Base-by-base conservation (phyloP, 2,329 filamentous ascomycete species). In the Trichoderma simmonsii region DNA sequence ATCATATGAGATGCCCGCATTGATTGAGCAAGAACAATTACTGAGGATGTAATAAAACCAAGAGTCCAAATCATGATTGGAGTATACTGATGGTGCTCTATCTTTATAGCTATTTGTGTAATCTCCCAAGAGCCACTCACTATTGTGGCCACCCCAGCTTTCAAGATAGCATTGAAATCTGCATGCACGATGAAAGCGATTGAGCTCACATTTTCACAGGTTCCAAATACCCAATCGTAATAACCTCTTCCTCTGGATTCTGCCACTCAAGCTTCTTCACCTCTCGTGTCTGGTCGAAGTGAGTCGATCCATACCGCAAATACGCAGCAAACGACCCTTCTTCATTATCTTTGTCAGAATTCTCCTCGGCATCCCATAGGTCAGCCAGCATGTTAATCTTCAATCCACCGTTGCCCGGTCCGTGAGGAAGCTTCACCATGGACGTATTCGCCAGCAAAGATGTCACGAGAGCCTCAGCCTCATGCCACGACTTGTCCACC, bases 391-490 rank as follows among this genome's bases (percentile, higher is more conserved):
- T 70, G 6, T 60, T 72, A 26, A 75, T 74, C 43, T 80, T 43
- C 1, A 72, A 11, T n/a, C 74, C 74, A n/a, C 12, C 32, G 21
- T 14, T 36, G 68, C 79, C 79, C 0, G 77, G 60, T 1, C 67
- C 80, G 72, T 81, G 81, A 1, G 78, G 79, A n/a, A 83, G 77
- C 71, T 82, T 83, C 73, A 81, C 76, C 77, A 81, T 75, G 4
- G 75, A 76, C 4, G 77, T 77, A 56, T 76, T 75, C 12, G 80
- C 77, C 59, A 82, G 73, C 54, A 81, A 39, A 6, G 74, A 74
- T 78, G 79, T 81, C 4, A 78, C 73, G 9, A 77, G 28, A 34
- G 74, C 73, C 39, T 79, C 75, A 0, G 77, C 78, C 48, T 75
- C 71, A 12, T 77, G 63, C 36, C 76, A 76, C 28, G 60, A 39